phyloP scores from a whole-genome alignment of 495 filamentous ascomycete genomes.

The Trichodelitschia bisporula region DNA sequence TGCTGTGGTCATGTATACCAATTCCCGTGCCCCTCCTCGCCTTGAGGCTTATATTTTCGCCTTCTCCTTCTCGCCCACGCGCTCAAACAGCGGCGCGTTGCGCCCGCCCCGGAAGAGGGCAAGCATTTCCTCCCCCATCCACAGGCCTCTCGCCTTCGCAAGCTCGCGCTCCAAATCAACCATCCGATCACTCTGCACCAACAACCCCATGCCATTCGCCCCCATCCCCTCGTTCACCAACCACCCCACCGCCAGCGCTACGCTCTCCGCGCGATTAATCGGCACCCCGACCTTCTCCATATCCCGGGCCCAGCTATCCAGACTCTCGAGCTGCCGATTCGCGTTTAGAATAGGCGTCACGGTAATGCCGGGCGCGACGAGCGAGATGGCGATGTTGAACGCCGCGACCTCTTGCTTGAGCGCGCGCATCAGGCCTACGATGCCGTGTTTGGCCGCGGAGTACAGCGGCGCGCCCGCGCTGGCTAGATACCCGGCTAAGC shows the following conservation, averaged over 20 bases:
- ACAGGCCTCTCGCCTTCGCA: constrained; percentile 12
- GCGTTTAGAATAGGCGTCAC: constrained; percentile 10
- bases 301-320: constrained; percentile 8
- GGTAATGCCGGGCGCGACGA: constrained; percentile 16
- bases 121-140: constrained; percentile 18
- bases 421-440: constrained; percentile 16
- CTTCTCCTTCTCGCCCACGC: constrained; percentile 2
- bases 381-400: constrained; percentile 10
- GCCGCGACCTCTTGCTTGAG: constrained; percentile 12
- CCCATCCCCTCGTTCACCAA: constrained; percentile 11
- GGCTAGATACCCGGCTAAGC: constrained; percentile 14
- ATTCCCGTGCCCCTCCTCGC: no score
- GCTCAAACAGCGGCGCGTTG: constrained; percentile 12
- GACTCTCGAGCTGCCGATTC: constrained; percentile 2
- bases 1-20: no score
- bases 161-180: constrained; percentile 13
- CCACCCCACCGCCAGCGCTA: constrained; percentile 13
- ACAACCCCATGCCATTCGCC: constrained; percentile 12
- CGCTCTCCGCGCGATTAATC: constrained; percentile 12
- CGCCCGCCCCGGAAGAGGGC: constrained; percentile 13
- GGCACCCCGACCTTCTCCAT: constrained; percentile 11
- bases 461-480: constrained; percentile 13
- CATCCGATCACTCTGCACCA: constrained; percentile 12
- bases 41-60: no score
- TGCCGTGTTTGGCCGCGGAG: constrained; percentile 14